Conservation (phyloP, 176 grass and related monocot genomes). For the Aegilops longissima region DNA sequence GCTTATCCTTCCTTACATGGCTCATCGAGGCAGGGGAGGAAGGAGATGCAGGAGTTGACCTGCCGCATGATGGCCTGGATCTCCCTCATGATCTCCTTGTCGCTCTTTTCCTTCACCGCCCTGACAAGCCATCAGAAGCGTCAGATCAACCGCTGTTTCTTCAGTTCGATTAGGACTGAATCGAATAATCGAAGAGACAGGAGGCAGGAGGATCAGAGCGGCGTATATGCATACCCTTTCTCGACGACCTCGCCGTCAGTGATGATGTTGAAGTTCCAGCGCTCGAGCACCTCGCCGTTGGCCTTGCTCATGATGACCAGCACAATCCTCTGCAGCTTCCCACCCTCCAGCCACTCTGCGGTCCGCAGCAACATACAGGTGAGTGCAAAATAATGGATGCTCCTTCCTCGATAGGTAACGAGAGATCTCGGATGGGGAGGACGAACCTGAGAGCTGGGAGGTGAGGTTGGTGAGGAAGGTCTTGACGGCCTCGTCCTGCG, state of each 20-base stretch:
- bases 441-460: slow-evolving; percentile 74
- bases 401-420: too few relatives aligned
- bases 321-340: slow-evolving; percentile 89
- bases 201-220: background rate
- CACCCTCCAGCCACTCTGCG: slow-evolving; percentile 88
- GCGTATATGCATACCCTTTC: slow-evolving; percentile 47
- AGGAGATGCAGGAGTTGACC: slow-evolving; percentile 88
- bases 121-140: slow-evolving; percentile 24
- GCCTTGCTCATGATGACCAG: slow-evolving; percentile 96
- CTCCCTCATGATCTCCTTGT: slow-evolving; percentile 99
- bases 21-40: slow-evolving; percentile 96
- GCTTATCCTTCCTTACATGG: slow-evolving; percentile 53
- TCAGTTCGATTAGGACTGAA: background rate
- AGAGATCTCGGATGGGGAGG: background rate
- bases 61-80: slow-evolving; percentile 99
- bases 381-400: background rate
- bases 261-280: slow-evolving; percentile 94
- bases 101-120: slow-evolving; percentile 83
- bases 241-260: slow-evolving; percentile 90
- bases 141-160: background rate
- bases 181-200: background rate
- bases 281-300: slow-evolving; percentile 87
- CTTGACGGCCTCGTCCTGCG: slow-evolving; percentile 85
- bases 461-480: slow-evolving; percentile 68
- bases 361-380: background rate